These are phyloP conservation scores for Penicillium angulare DNA, from an alignment of 495 filamentous ascomycete species.

Conservation along the genomic window DNA sequence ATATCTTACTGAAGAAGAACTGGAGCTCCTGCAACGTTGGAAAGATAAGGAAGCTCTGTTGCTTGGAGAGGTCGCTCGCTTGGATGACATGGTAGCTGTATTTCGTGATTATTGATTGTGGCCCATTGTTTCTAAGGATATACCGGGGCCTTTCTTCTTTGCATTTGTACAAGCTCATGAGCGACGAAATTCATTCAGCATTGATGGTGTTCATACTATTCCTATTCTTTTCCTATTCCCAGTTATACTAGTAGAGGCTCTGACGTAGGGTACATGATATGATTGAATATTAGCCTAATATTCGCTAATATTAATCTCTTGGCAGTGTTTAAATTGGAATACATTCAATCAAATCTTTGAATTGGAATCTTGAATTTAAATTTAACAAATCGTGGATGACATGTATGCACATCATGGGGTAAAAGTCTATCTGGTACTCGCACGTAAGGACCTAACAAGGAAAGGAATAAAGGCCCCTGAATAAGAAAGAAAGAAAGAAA, in stretches of 20 bases:
- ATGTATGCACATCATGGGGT: too few relatives aligned
- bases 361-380: too few relatives aligned
- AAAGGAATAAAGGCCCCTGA: too few relatives aligned
- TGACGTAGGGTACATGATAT: too few relatives aligned
- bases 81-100: constrained; percentile 82
- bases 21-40: constrained; percentile 65
- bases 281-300: too few relatives aligned
- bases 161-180: constrained; percentile 13
- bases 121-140: neutral
- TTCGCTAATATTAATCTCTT: too few relatives aligned
- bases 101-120: constrained; percentile 71
- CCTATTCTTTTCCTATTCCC: neutral
- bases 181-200: constrained; percentile 9
- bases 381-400: too few relatives aligned
- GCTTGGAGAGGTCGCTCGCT: constrained; percentile 68
- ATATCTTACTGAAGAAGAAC: constrained; percentile 65
- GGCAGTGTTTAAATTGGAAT: too few relatives aligned
- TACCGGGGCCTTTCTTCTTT: constrained; percentile 1
- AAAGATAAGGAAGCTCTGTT: constrained; percentile 70
- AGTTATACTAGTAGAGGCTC: neutral
- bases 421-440: too few relatives aligned
- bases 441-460: too few relatives aligned
- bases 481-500: neutral
- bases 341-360: too few relatives aligned
- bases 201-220: neutral